A percentile compares a stretch with the other conserved stretches of the same genome.
Conservation (phyloP, 1,284 basidiomycete genomes). For the Sanguinoderma infundibulare region DNA sequence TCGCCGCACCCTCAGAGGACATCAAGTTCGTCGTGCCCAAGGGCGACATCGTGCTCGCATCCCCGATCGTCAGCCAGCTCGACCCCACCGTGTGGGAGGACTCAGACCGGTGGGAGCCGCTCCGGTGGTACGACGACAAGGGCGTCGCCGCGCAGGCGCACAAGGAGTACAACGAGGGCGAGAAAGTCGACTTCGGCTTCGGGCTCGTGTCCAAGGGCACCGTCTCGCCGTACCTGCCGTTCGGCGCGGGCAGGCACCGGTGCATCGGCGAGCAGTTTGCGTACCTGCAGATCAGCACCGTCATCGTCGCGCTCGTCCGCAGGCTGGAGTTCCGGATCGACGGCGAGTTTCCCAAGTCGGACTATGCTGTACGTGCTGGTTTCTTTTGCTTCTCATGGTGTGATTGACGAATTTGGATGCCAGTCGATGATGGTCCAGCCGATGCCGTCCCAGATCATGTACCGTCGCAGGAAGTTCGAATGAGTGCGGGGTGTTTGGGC, state of each 20-base stretch:
- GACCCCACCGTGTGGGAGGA: constrained; percentile 89
- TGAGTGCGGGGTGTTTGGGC: constrained; percentile 10
- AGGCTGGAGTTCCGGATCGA: constrained; percentile 77
- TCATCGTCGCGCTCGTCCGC: constrained; percentile 84
- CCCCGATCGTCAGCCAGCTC: constrained; percentile 87
- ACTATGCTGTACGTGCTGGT: constrained; percentile 77
- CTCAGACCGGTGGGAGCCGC: constrained; percentile 76
- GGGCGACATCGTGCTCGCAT: constrained; percentile 91
- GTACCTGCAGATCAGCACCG: constrained; percentile 89
- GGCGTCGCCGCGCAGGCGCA: constrained; percentile 80
- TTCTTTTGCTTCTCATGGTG: not conserved
- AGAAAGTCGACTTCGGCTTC: constrained; percentile 96
- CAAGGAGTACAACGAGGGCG: constrained; percentile 78
- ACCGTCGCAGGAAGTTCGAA: constrained; percentile 45
- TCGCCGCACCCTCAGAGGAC: constrained; percentile 79
- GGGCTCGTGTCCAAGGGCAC: constrained; percentile 93
- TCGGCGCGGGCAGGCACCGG: constrained; percentile 93
- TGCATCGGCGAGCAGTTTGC: constrained; percentile 99
- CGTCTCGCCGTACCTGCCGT: constrained; percentile 91
- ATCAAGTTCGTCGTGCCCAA: constrained; percentile 86
- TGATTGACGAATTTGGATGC: not conserved
- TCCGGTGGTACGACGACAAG: constrained; percentile 84
- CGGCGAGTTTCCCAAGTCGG: constrained; percentile 75
- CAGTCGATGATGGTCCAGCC: constrained; percentile 40
- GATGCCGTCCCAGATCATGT: constrained; percentile 42